phyloP scores from a whole-genome alignment of 345 rosid genomes.

The Euclidium syriacum region DNA sequence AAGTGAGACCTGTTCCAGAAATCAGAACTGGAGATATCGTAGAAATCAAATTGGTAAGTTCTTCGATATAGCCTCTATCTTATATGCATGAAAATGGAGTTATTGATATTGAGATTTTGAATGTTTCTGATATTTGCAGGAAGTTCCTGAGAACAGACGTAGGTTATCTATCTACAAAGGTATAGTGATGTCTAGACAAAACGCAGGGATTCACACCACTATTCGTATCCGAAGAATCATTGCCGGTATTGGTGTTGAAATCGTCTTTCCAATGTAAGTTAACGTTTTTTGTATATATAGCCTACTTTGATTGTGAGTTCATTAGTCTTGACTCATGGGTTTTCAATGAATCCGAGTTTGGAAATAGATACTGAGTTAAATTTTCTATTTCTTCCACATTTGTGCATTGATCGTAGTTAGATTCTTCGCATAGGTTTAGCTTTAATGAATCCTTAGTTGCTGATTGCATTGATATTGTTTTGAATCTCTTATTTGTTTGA shows the following conservation, averaged over 20 bases:
- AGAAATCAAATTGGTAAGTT: slow-evolving; percentile 67
- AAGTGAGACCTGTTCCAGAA: slow-evolving; percentile 67
- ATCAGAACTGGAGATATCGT: slow-evolving; percentile 78
- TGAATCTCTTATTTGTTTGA: neutral
- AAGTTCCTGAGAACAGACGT: slow-evolving; percentile 72
- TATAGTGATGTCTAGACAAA: slow-evolving; percentile 77
- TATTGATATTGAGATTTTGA: slow-evolving; percentile 2
- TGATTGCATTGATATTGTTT: no score
- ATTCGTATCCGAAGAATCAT: slow-evolving; percentile 79
- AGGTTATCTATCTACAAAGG: slow-evolving; percentile 79
- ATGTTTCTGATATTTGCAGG: slow-evolving; percentile 46
- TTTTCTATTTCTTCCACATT: no score
- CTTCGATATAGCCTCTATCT: neutral
- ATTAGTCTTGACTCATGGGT: neutral
- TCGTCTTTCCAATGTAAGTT: slow-evolving; percentile 64
- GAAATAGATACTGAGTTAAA: neutral
- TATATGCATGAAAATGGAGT: neutral
- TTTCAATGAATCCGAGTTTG: neutral
- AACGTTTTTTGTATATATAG: neutral
- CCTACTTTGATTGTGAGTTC: no score
- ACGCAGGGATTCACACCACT: slow-evolving; percentile 88
- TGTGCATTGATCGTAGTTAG: no score
- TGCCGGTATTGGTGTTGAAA: slow-evolving; percentile 74
- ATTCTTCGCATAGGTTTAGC: neutral
- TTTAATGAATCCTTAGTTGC: neutral